Conservation (phyloP, 2,329 filamentous ascomycete species). For the Mycosphaerelloides madeirae region DNA sequence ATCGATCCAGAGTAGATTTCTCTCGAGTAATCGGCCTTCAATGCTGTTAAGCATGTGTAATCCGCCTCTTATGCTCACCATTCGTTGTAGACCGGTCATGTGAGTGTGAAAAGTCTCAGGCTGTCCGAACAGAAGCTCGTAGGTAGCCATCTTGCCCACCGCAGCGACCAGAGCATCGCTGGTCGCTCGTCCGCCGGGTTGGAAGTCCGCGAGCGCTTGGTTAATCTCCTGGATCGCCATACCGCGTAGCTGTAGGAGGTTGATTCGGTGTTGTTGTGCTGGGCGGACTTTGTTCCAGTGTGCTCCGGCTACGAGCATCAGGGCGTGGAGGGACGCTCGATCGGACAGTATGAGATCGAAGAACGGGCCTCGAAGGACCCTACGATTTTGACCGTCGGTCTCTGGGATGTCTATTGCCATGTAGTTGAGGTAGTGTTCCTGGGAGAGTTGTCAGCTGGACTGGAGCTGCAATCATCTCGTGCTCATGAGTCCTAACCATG, state of each 20-base stretch:
- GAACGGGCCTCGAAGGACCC: slow-evolving; percentile 37
- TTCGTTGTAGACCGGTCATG: slow-evolving; percentile 44
- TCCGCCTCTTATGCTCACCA: slow-evolving; percentile 45
- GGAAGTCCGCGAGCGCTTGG: slow-evolving; percentile 32
- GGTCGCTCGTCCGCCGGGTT: slow-evolving; percentile 20
- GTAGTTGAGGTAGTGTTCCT: slow-evolving; percentile 30
- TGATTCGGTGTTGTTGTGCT: slow-evolving; percentile 29
- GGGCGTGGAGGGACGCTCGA: slow-evolving; percentile 37
- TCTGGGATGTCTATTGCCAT: slow-evolving; percentile 43
- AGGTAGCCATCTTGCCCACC: slow-evolving; percentile 50
- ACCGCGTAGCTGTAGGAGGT: slow-evolving; percentile 41
- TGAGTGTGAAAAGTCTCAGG: slow-evolving; percentile 42
- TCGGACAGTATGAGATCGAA: slow-evolving; percentile 42
- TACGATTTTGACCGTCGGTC: slow-evolving; percentile 34
- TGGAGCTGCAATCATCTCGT: background rate
- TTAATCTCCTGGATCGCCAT: slow-evolving; percentile 45
- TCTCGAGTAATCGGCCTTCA: slow-evolving; percentile 38
- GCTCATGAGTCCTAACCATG: slow-evolving; percentile 19
- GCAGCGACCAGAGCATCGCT: slow-evolving; percentile 46
- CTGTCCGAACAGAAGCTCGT: slow-evolving; percentile 49
- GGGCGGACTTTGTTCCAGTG: slow-evolving; percentile 35
- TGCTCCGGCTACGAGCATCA: slow-evolving; percentile 41
- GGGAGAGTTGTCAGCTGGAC: slow-evolving; percentile 5
- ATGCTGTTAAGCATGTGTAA: slow-evolving; percentile 40
- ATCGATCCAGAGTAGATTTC: slow-evolving; percentile 49